Percentiles rank a stretch among this genome's conserved stretches.
These are phyloP conservation scores for Lecanoromycetidae sp. DNA, from an alignment of 2,329 filamentous ascomycete genomes.

Conservation along the genomic window DNA sequence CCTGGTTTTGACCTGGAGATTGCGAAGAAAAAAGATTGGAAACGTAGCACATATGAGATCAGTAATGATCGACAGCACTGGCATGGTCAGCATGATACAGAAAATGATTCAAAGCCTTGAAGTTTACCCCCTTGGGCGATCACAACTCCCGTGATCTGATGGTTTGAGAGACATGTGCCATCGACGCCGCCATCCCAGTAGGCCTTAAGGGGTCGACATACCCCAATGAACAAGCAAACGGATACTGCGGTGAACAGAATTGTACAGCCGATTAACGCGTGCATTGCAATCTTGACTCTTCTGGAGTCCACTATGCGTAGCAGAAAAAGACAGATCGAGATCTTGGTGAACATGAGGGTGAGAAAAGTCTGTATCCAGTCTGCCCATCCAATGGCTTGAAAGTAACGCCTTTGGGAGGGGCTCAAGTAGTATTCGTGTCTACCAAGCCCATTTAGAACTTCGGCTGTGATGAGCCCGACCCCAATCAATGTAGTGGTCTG, in stretches of 20 bases:
- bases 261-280: conserved; percentile 10
- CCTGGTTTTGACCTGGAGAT: conserved; percentile 18
- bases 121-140: conserved; percentile 13
- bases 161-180: conserved; percentile 9
- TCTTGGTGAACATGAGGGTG: conserved; percentile 16
- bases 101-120: not conserved
- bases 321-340: conserved; percentile 17
- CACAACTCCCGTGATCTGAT: conserved; percentile 9
- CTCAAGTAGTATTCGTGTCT: conserved; percentile 15
- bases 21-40: conserved; percentile 21
- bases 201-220: conserved; percentile 14
- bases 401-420: conserved; percentile 3
- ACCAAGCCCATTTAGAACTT: conserved; percentile 15
- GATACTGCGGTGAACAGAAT: conserved; percentile 12
- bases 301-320: conserved; percentile 14
- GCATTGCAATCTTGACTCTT: conserved; percentile 1
- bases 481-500: conserved; percentile 12
- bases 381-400: conserved; percentile 9
- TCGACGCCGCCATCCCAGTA: conserved; percentile 12
- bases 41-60: conserved; percentile 22
- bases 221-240: conserved; percentile 13
- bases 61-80: conserved; percentile 14
- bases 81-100: not conserved
- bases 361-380: conserved; percentile 19
- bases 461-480: conserved; percentile 9